Base-by-base conservation (phyloP, 768 basidiomycete species). In the Hericium rajendrae region DNA sequence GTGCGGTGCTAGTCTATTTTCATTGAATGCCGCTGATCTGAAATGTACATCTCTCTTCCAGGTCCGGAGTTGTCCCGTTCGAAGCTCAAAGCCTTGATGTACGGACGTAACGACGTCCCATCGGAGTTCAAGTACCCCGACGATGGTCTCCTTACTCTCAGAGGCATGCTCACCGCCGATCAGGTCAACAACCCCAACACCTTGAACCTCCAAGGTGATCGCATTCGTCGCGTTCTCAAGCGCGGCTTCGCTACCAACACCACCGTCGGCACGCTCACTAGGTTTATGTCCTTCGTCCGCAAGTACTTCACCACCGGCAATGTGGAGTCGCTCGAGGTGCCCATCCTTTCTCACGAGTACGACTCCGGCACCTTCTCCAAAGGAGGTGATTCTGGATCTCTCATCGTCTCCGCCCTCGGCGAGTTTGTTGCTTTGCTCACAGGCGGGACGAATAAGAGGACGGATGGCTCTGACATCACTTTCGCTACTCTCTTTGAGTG, bases 111-210 rank as follows among this genome's bases (percentile, higher is more conserved):
- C 24, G 55, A 67, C 52, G 67, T 54, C 22, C 63, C 58, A 13
- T 62, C 65, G 24, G 62, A 63, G 49, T 68, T 68, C 65, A 60
- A 68, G 48, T 68, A 65, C 56, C 67, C 67, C 43, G 41, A 52
- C 2, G n/a, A 66, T 20, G 56, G 67, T 58, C 66, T 68, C 43
- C 55, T 65, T 39, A 18, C 24, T 16, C 58, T 68, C 41, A 15
- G 55, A 51, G 58, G 58, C 65, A 68, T 68, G 43, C 60, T 68
- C 32, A 59, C 59, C 55, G 59, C 63, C 46, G 52, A 56, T 28
- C 15, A 65, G 37, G 49, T 68, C 56, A 55, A 60, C 38, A 56
- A 63, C 22, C 61, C 67, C 58, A 65, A 56, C 64, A 60, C 3
- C 54, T 22, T 55, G 57, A 38, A 63, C 57, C 24, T 49, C n/a